phyloP scores from a whole-genome alignment of 352 stramenopile species.

The Phytophthora citrophthora region DNA sequence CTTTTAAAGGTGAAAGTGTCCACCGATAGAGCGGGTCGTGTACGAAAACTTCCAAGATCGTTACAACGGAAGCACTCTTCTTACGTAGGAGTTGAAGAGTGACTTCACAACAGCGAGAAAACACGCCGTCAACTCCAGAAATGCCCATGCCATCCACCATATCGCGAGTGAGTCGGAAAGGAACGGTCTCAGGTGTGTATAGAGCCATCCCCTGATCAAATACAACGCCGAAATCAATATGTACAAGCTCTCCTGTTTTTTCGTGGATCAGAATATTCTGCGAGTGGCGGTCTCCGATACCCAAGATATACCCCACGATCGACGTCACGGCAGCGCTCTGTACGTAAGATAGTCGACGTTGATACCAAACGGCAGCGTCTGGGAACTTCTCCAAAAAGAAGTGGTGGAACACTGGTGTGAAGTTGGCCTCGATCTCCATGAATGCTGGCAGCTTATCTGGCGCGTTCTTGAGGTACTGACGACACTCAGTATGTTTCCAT shows the following conservation, averaged over 20 bases:
- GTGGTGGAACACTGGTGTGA: slow-evolving; percentile 97
- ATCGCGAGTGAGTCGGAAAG: slow-evolving; percentile 98
- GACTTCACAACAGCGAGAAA: slow-evolving; percentile 94
- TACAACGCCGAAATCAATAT: slow-evolving; percentile 99
- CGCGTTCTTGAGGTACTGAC: slow-evolving; percentile 75
- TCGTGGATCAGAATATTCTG: slow-evolving; percentile 99
- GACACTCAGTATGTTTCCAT: slow-evolving; percentile 90
- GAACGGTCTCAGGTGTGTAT: slow-evolving; percentile 97
- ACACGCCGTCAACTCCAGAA: slow-evolving; percentile 95
- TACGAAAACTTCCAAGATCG: slow-evolving; percentile 98
- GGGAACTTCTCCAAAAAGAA: slow-evolving; percentile 98
- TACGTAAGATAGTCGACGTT: slow-evolving; percentile 94
- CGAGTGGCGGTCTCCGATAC: slow-evolving; percentile 99
- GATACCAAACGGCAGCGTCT: slow-evolving; percentile 94
- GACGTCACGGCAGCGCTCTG: slow-evolving; percentile 96
- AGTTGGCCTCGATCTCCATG: slow-evolving; percentile 92
- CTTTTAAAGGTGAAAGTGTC: slow-evolving; percentile 93
- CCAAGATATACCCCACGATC: slow-evolving; percentile 96
- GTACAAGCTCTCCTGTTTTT: slow-evolving; percentile 97
- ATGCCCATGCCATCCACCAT: slow-evolving; percentile 99
- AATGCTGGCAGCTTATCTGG: slow-evolving; percentile 86
- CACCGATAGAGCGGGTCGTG: slow-evolving; percentile 99
- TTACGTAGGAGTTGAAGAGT: slow-evolving; percentile 93
- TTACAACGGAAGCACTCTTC: slow-evolving; percentile 95
- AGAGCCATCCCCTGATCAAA: slow-evolving; percentile 98